Conservation (phyloP, 139 green algal genomes). For the Raphidocelis subcapitata region DNA sequence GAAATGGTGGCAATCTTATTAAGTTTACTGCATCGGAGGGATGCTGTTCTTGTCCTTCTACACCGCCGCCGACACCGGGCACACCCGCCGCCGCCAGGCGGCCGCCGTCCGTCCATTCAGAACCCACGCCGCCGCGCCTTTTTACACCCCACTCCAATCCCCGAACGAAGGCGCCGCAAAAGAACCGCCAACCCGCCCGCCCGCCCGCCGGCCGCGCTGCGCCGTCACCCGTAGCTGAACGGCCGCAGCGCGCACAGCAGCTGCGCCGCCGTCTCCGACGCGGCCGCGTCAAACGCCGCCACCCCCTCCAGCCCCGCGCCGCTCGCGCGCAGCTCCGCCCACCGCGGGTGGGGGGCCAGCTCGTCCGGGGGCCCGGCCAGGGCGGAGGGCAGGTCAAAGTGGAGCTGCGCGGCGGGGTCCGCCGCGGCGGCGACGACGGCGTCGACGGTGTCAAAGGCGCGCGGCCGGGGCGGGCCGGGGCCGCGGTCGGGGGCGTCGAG, state of each 20-base stretch:
- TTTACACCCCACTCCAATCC: too few species aligned
- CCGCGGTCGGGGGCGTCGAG: constrained; percentile 49
- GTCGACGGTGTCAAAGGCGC: constrained; percentile 43
- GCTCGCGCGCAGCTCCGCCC: constrained; percentile 19
- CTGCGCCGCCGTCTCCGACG: constrained; percentile 39
- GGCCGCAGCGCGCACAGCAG: constrained; percentile 46
- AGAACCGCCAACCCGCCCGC: too few species aligned
- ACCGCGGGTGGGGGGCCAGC: background rate
- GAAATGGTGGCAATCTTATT: too few species aligned
- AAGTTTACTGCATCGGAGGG: too few species aligned
- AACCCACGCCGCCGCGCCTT: too few species aligned
- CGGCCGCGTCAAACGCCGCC: constrained; percentile 29
- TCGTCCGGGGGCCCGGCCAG: constrained; percentile 19
- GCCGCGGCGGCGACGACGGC: constrained; percentile 23
- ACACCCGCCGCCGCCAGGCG: too few species aligned
- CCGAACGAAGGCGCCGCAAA: too few species aligned
- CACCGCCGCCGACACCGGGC: too few species aligned
- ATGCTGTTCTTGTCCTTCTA: too few species aligned
- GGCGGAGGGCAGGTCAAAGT: constrained; percentile 41
- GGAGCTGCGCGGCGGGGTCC: constrained; percentile 28
- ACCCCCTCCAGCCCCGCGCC: constrained; percentile 32
- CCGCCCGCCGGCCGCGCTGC: too few species aligned
- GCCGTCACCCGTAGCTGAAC: constrained; percentile 45
- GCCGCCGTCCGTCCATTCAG: too few species aligned
- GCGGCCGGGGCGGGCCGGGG: constrained; percentile 33